Conservation (phyloP, 352 stramenopile genomes). For the Globisporangium uncinulatum region DNA sequence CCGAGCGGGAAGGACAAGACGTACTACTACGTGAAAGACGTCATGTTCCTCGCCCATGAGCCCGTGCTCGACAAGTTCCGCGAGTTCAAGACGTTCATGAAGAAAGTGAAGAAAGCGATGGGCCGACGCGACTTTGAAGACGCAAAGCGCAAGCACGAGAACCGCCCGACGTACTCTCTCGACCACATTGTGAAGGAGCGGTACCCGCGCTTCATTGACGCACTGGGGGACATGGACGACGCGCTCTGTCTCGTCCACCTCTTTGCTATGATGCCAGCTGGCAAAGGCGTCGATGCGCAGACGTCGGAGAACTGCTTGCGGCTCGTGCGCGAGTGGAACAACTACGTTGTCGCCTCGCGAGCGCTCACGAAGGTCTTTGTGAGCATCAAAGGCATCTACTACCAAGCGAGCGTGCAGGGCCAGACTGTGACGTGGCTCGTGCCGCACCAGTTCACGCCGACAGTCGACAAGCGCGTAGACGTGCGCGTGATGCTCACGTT, state of each 20-base stretch:
- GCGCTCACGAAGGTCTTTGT: slow-evolving; percentile 98
- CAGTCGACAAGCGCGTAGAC: slow-evolving; percentile 96
- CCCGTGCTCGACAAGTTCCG: slow-evolving; percentile 98
- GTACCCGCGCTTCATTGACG: slow-evolving; percentile 97
- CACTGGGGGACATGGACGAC: slow-evolving; percentile 98
- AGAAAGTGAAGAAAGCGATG: slow-evolving; percentile 91
- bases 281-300: slow-evolving; percentile 82
- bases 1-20: slow-evolving; percentile 94
- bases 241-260: slow-evolving; percentile 96
- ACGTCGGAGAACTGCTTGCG: slow-evolving; percentile 89
- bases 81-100: slow-evolving; percentile 98
- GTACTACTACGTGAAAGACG: slow-evolving; percentile 99
- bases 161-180: slow-evolving; percentile 92
- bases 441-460: slow-evolving; percentile 97
- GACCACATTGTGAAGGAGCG: slow-evolving; percentile 99
- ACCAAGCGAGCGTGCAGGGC: slow-evolving; percentile 93
- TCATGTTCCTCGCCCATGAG: slow-evolving; percentile 97
- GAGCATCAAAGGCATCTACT: slow-evolving; percentile 99
- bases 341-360: slow-evolving; percentile 90
- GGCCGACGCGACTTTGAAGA: slow-evolving; percentile 81
- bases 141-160: slow-evolving; percentile 75
- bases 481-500: slow-evolving; percentile 99
- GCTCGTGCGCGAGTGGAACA: slow-evolving; percentile 95
- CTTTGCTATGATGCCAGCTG: slow-evolving; percentile 94
- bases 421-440: slow-evolving; percentile 97